Evolutionary conservation across 1,284 basidiomycete genomes (phyloP), one percentile per base, ranked within the genome.

Genomic region (Rhodofomes roseus): DNA sequence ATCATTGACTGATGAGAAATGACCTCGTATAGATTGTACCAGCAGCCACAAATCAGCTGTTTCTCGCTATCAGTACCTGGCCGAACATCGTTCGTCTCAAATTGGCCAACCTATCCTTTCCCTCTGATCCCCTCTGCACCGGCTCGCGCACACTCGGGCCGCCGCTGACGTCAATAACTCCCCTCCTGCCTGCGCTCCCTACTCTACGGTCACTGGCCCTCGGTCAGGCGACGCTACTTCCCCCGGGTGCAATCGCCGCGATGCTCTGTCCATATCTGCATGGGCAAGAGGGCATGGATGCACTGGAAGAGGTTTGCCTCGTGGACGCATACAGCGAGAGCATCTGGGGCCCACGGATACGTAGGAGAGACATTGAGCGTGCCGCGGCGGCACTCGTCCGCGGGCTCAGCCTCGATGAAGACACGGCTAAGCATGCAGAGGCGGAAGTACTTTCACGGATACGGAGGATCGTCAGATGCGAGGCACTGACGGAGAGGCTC

Each of bases 241-340:
- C 73, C 2, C 73, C 81, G 1, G 58, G 63, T 20, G 69, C 71
- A 18, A 70, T 84, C 23, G 79, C 76, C 5, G 65, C 67, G 36
- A 73, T 79, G 61, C 63, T 80, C 48, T 74, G 73, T 56, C 63
- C 29, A 16, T 34, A 34, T 7, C 9, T 65, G 27, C 68, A 64
- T 5, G 64, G 58, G 16, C 66, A 71, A 62, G 46, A 65, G 16
- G 63, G 65, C 27, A 52, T 52, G 34, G 16, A 14, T n/a, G 34
- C 50, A 5, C 68, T 84, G 18, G 63, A 68, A 57, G 56, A 64
- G 34, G 66, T 85, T n/a, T 70, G 74, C 39, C 72, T 85, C 6
- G 78, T 83, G 7, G 84, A 86, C 61, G 77, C 76, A 23, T 86
- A 85, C 66, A 69, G 73, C 27, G 78, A 77, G 52, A 82, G 82